These are phyloP conservation scores for Parastagonospora nodorum DNA, from an alignment of 2,329 filamentous ascomycete genomes.

Conservation along the genomic window DNA sequence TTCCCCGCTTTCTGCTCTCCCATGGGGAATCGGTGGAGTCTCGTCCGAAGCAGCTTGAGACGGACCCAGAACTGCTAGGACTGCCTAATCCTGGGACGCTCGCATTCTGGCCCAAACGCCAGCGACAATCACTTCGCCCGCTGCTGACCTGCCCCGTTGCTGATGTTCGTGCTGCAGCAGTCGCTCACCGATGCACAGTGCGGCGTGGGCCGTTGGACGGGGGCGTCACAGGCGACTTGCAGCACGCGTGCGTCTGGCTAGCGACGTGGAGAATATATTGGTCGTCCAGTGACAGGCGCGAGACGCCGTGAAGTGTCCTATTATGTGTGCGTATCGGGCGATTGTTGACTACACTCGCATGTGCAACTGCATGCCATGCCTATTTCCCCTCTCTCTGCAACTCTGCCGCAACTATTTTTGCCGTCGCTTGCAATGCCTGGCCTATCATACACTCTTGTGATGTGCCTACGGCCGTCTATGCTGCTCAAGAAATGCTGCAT, in stretches of 20 bases:
- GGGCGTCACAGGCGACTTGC: constrained; percentile 6
- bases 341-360: constrained; percentile 12
- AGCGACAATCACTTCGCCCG: not conserved
- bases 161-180: not conserved
- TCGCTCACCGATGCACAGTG: not conserved
- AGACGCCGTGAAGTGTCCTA: constrained; percentile 7
- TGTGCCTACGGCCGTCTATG: constrained; percentile 20
- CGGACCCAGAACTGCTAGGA: not conserved
- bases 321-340: constrained; percentile 10
- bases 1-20: constrained; percentile 1
- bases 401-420: constrained; percentile 2
- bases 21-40: constrained; percentile 12
- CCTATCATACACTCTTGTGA: constrained; percentile 31
- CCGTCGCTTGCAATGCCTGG: constrained; percentile 6
- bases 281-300: constrained; percentile 3
- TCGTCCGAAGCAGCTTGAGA: constrained; percentile 4
- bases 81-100: too few species aligned
- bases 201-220: constrained; percentile 9
- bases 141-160: not conserved
- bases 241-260: not conserved
- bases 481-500: constrained; percentile 11
- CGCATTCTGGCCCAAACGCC: constrained; percentile 1
- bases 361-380: constrained; percentile 11
- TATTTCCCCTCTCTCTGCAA: constrained; percentile 4
- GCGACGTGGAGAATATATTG: constrained; percentile 14